Percentiles rank a stretch among this genome's conserved stretches.
These are phyloP conservation scores for Plasmodium cynomolgi DNA, from an alignment of 169 alveolate genomes.

Conservation along the genomic window DNA sequence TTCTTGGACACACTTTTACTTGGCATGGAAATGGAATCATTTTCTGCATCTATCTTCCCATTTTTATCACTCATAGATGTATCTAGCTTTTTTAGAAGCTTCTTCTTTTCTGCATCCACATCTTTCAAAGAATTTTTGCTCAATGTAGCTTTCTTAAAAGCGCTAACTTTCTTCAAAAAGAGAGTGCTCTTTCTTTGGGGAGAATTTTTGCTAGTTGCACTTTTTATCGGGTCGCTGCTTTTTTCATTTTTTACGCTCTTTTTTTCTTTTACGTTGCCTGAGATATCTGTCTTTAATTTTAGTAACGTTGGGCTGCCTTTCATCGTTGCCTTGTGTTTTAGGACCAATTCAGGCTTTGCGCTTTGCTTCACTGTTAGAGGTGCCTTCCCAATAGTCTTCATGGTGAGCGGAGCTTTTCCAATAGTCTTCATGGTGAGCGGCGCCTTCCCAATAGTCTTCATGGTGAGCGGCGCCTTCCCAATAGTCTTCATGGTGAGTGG, in stretches of 20 bases:
- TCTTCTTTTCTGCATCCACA: constrained; percentile 30
- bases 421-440: neutral
- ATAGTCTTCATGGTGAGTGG: neutral
- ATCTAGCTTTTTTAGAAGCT: constrained; percentile 21
- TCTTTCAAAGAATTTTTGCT: constrained; percentile 47
- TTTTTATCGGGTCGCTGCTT: constrained; percentile 35
- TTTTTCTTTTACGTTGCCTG: constrained; percentile 28
- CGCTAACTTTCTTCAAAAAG: constrained; percentile 24
- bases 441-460: neutral
- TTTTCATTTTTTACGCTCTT: constrained; percentile 46
- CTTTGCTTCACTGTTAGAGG: constrained; percentile 1
- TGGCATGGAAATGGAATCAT: neutral
- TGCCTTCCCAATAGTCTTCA: constrained; percentile 1
- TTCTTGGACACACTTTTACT: constrained; percentile 23
- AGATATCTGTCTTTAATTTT: constrained; percentile 34
- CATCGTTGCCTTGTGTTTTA: constrained; percentile 28
- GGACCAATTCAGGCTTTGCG: constrained; percentile 4
- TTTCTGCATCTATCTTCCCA: constrained; percentile 15
- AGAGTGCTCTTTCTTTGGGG: constrained; percentile 42
- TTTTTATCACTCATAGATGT: constrained; percentile 25
- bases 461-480: neutral
- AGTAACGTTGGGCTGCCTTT: constrained; percentile 11
- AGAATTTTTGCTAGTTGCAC: neutral
- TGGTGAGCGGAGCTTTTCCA: neutral
- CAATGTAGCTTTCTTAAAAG: constrained; percentile 26